phyloP scores from a whole-genome alignment of 2,329 filamentous ascomycete species.

The Sarocladiaceae sp. region DNA sequence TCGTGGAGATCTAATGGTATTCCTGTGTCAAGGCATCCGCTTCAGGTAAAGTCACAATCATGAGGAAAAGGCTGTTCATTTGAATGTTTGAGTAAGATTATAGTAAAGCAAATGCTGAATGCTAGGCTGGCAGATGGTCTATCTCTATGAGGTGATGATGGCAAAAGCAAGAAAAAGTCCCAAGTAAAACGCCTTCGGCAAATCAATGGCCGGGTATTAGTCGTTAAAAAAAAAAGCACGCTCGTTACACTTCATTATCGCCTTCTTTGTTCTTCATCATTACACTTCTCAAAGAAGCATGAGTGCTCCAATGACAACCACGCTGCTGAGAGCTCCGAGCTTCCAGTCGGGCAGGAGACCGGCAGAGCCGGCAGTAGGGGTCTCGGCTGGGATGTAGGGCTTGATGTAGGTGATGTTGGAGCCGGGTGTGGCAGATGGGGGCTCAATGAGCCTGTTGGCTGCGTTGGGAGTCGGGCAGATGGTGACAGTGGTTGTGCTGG shows the following conservation, averaged over 20 bases:
- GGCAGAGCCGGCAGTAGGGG: background rate
- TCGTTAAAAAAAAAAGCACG: no score
- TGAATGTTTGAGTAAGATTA: background rate
- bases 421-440: background rate
- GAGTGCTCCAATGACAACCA: conserved; percentile 6
- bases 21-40: no score
- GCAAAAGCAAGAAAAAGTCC: background rate
- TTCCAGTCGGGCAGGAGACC: conserved; percentile 1
- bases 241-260: background rate
- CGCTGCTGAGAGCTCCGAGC: conserved; percentile 4
- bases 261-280: background rate
- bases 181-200: background rate
- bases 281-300: conserved; percentile 7
- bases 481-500: conserved; percentile 11
- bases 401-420: conserved; percentile 1
- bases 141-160: background rate
- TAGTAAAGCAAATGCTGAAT: conserved; percentile 2
- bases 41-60: no score
- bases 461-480: conserved; percentile 14
- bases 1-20: conserved; percentile 28
- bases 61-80: no score
- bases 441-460: conserved; percentile 18
- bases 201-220: conserved; percentile 2
- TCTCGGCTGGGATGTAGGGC: background rate
- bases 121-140: background rate